Evolutionary conservation across 2,329 filamentous ascomycete genomes (phyloP), one percentile per base, ranked within the genome.

Genomic region (Calonectria pseudoreteaudii): DNA sequence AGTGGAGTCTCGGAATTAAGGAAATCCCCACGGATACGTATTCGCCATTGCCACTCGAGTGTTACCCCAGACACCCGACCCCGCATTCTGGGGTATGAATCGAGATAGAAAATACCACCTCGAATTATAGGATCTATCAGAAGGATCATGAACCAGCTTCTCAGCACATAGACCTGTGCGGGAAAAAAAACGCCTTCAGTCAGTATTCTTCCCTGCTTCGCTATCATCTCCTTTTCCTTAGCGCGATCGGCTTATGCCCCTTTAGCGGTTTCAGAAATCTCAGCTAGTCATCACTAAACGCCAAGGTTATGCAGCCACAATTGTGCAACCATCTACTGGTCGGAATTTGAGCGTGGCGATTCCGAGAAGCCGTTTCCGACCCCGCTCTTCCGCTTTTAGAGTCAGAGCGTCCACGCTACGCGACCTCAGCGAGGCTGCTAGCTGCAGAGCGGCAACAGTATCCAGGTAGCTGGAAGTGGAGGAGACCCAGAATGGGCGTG

Each of bases 301-400:
- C 56, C 56, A 62, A 26, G 34, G 41, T 41, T 13, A 62, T 62
- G 56, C 56, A 62, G 38, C 23, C 20, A 16, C 56, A 28, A 28
- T 41, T 62, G 41, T 41, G 14, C 14, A 2, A 16, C 28, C 23
- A 62, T 36, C 56, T 62, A 38, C 26, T 47, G 44, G 14, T 26
- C 56, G 56, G 56, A 62, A 62, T 62, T 13, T 7, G 26, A 20
- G 23, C 56, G 5, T 41, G 0, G 14, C 23, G 23, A 41, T 62
- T 62, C 56, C 56, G 56, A 23, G 34, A 62, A 62, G 36, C 56
- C 56, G 56, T 44, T 62, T 62, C 56, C 56, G 56, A 62, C 56
- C 36, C 56, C 56, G 36, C 56, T 62, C 36, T 62, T 62, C 56
- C 36, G 34, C 10, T 38, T 28, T 26, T 41, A 41, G 36, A 62